Base-by-base conservation (phyloP, 2,329 filamentous ascomycete genomes). In the Tolypocladium cylindrosporum region DNA sequence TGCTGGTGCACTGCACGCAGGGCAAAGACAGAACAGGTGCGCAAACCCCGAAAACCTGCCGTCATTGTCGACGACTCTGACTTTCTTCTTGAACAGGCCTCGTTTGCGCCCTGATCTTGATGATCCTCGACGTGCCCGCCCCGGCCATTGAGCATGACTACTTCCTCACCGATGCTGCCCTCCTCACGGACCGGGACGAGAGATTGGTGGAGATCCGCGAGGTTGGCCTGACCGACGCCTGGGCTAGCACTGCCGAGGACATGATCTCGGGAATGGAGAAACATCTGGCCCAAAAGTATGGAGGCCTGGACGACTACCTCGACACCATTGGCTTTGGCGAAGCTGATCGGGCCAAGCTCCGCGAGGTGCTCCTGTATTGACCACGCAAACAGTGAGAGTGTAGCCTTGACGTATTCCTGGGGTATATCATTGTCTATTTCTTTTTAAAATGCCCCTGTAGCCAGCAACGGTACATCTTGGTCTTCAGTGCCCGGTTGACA, bases 381-480 rank as follows among this genome's bases (percentile, higher is more conserved):
- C 21, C 11, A 55, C 21, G 45, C 2, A 41, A 16, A 36, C 3
- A 40, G 37, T 58, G 36, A 27, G 4, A 10, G n/a, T 7, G 3
- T 19, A 41, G 4, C 7, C 4, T 52, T 7, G 31, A 21, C 48
- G 48, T 6, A 24, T 21, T 43, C 42, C 50, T n/a, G 14, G 14
- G 24, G 36, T 53, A 42, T 62, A 57, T 61, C 61, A 36, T 65
- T 63, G 54, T 74, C 69, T 77, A 80, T 75, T 78, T 79, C 75
- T 92, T 93, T 67, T 80, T 84, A 71, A 94, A 95, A 4, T 85
- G 84, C 37, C 89, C 90, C 73, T 95, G 90, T 71, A 95, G 84
- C 91, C 94, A 99, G 77, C 93, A 97, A 61, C 94, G 85, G 74
- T 97, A 97, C 94, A 99, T 99, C 76, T 97, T 99, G 54, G 96